A percentile compares a stretch with the other conserved stretches of the same genome.
phyloP scores from a whole-genome alignment of 2,329 filamentous ascomycete genomes.

The Cadophora malorum region DNA sequence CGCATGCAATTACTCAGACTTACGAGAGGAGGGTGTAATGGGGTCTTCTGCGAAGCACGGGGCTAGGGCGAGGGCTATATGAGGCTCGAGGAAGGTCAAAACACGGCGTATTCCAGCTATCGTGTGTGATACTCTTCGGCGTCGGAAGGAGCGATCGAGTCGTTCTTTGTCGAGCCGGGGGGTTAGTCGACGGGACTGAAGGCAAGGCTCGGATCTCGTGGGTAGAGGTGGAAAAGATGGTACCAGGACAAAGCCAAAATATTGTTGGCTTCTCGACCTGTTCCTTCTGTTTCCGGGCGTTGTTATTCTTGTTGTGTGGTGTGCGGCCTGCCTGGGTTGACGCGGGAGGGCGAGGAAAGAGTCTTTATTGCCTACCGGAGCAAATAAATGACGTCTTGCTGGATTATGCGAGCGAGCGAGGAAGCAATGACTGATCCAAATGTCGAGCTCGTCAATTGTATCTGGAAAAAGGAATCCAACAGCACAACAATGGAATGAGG shows the following conservation, averaged over 20 bases:
- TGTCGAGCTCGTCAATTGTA: slow-evolving; percentile 18
- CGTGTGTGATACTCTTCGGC: slow-evolving; percentile 30
- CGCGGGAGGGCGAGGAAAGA: slow-evolving; percentile 17
- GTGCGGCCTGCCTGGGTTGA: slow-evolving; percentile 15
- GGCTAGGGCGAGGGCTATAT: not conserved
- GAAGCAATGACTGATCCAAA: slow-evolving; percentile 9
- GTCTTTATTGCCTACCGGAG: slow-evolving; percentile 5
- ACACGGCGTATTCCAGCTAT: slow-evolving; percentile 44
- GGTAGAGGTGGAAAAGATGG: slow-evolving; percentile 31
- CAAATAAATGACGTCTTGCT: slow-evolving; percentile 31
- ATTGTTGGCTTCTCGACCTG: slow-evolving; percentile 40
- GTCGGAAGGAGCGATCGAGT: slow-evolving; percentile 16
- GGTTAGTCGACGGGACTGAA: slow-evolving; percentile 13
- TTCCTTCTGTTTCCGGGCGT: slow-evolving; percentile 36
- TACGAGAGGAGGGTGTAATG: slow-evolving; percentile 34
- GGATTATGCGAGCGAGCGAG: slow-evolving; percentile 25
- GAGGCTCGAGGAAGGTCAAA: slow-evolving; percentile 27
- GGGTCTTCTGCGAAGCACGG: slow-evolving; percentile 25
- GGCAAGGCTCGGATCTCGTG: slow-evolving; percentile 21
- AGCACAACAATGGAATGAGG: slow-evolving; percentile 4
- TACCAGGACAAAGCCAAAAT: slow-evolving; percentile 41
- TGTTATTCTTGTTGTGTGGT: slow-evolving; percentile 11
- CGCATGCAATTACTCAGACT: slow-evolving; percentile 30
- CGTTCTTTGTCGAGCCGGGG: slow-evolving; percentile 15
- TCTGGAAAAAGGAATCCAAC: slow-evolving; percentile 9